Percentiles rank a stretch among this genome's conserved stretches.
Evolutionary conservation across 176 grass and related monocot genomes (phyloP).

Genomic region (Carex parvula): DNA sequence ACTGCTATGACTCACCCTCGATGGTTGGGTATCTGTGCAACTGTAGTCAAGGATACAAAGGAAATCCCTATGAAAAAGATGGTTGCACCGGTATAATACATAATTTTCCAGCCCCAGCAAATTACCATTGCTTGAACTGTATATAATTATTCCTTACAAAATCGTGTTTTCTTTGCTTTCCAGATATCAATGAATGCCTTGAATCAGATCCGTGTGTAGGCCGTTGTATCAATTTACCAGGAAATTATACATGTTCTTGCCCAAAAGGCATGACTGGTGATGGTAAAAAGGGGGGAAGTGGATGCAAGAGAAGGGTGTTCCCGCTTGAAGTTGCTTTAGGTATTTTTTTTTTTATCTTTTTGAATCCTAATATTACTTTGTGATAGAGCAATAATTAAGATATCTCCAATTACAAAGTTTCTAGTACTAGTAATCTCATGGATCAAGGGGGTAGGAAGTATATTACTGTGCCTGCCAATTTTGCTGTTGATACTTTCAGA

Average conservation of each 20-base stretch:
- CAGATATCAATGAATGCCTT: constrained; percentile 10
- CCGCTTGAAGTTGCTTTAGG: neutral
- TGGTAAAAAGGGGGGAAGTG: constrained; percentile 1
- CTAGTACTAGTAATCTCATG: neutral
- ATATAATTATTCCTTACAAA: neutral
- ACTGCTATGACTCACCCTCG: neutral
- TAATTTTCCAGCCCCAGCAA: neutral
- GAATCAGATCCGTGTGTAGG: constrained; percentile 5
- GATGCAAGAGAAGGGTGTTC: neutral
- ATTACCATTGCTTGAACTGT: neutral
- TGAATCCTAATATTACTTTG: neutral
- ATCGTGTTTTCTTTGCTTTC: neutral
- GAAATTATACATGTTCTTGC: constrained; percentile 8
- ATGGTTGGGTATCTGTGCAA: constrained; percentile 21
- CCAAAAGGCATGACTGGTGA: neutral
- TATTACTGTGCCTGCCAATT: too few relatives aligned
- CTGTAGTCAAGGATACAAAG: constrained; percentile 24
- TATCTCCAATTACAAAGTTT: neutral
- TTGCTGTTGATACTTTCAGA: too few relatives aligned
- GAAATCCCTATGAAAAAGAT: constrained; percentile 31
- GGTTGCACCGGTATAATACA: constrained; percentile 28
- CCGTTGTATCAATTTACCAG: neutral
- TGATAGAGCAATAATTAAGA: neutral
- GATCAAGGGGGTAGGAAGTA: neutral
- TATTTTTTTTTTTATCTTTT: neutral